Percentiles rank a stretch among this genome's conserved stretches.
phyloP scores from a whole-genome alignment of 305 asterid species.

The Fraxinus floribunda region DNA sequence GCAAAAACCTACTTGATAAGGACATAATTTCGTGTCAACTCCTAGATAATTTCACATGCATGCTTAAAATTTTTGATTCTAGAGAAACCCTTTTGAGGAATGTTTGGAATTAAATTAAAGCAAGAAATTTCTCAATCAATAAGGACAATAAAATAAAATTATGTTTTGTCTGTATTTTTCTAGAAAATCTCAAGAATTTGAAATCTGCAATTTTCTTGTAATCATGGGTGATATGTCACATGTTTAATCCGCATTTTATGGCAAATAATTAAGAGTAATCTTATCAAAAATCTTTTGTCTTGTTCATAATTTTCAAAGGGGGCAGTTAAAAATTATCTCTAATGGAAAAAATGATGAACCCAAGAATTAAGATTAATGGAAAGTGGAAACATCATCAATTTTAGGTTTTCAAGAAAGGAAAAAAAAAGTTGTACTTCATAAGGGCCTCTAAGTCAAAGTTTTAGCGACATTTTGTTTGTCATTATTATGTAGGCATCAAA shows the following conservation, averaged over 20 bases:
- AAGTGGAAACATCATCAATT: neutral
- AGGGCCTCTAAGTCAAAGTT: conserved; percentile 25
- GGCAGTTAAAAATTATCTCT: conserved; percentile 48
- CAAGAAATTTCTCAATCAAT: neutral
- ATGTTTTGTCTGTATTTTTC: conserved; percentile 49
- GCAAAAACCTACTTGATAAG: conserved; percentile 17
- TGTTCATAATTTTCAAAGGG: conserved; percentile 66
- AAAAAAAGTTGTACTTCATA: conserved; percentile 4
- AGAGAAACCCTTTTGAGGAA: conserved; percentile 24
- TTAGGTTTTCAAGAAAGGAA: neutral
- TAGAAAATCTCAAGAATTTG: conserved; percentile 65
- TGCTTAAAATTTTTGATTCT: conserved; percentile 8
- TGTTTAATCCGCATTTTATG: conserved; percentile 63
- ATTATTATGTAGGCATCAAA: conserved; percentile 17
- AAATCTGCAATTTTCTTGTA: conserved; percentile 36
- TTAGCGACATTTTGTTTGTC: conserved; percentile 22
- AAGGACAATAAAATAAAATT: conserved; percentile 29
- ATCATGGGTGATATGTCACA: conserved; percentile 45
- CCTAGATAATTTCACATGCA: neutral
- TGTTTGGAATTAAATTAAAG: conserved; percentile 24
- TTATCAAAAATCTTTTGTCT: conserved; percentile 36
- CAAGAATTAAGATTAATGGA: conserved; percentile 1
- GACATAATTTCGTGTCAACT: conserved; percentile 16
- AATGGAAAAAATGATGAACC: neutral
- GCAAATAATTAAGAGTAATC: conserved; percentile 26